These are phyloP conservation scores for Cucumis melo DNA, from an alignment of 306 rosid species.

Conservation along the genomic window DNA sequence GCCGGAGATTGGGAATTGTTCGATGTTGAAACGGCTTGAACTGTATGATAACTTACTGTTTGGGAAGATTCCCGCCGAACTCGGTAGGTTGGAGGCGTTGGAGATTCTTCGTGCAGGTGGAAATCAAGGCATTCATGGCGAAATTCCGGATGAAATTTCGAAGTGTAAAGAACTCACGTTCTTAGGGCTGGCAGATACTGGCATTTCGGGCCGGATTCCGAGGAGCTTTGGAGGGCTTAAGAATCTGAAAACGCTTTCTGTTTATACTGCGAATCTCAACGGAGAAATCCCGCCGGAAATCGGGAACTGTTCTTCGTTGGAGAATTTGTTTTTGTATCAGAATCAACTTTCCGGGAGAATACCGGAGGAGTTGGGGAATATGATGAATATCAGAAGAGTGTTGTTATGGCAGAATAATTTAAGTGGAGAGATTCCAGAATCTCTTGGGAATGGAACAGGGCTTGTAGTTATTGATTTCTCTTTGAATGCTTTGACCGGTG, in stretches of 20 bases:
- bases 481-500: constrained; percentile 60
- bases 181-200: constrained; percentile 78
- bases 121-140: constrained; percentile 56
- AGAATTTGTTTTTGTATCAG: constrained; percentile 67
- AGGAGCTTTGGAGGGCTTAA: constrained; percentile 52
- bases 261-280: constrained; percentile 67
- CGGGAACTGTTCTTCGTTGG: constrained; percentile 59
- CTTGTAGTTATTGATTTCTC: constrained; percentile 70
- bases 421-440: constrained; percentile 46
- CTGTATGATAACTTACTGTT: constrained; percentile 69
- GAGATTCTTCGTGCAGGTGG: constrained; percentile 72
- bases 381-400: constrained; percentile 53
- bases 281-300: constrained; percentile 77
- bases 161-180: constrained; percentile 50
- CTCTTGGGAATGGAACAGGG: constrained; percentile 55
- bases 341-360: constrained; percentile 69
- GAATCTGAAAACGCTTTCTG: constrained; percentile 62
- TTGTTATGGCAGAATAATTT: constrained; percentile 80
- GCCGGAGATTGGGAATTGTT: constrained; percentile 57
- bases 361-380: constrained; percentile 48
- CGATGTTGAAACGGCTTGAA: constrained; percentile 50
- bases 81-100: constrained; percentile 42
- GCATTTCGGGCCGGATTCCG: constrained; percentile 71
- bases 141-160: constrained; percentile 75
- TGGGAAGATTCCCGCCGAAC: constrained; percentile 64